Percentiles rank a stretch among this genome's conserved stretches.
Evolutionary conservation across 2,329 filamentous ascomycete species (phyloP).

Genomic region (Graphiopsis chlorocephala): DNA sequence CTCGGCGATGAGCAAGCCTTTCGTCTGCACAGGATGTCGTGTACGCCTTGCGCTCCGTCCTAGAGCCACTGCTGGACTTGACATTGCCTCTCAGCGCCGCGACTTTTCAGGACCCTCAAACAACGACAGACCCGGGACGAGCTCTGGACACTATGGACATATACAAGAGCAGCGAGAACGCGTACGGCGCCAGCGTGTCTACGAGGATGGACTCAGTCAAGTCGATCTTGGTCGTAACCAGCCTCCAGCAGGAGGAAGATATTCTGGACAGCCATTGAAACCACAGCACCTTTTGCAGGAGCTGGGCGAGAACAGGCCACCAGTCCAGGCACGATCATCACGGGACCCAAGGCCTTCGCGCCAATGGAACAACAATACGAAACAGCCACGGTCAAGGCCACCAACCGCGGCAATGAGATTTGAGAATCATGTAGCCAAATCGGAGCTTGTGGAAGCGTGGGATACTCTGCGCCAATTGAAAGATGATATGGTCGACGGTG

Average conservation of each 20-base stretch:
- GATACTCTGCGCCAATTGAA: not conserved
- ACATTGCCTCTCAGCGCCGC: not conserved
- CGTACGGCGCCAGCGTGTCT: not conserved
- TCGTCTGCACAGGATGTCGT: constrained; percentile 20
- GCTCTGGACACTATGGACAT: not conserved
- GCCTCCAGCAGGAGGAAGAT: not conserved
- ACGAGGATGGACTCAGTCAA: not conserved
- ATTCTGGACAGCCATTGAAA: constrained; percentile 13
- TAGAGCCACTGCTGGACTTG: not conserved
- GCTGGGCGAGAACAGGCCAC: not conserved
- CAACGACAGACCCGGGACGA: not conserved
- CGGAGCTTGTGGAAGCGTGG: constrained; percentile 4
- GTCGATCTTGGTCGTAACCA: not conserved
- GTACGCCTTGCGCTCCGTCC: constrained; percentile 6
- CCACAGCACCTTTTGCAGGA: constrained; percentile 9
- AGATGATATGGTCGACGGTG: not conserved
- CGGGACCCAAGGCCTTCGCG: not conserved
- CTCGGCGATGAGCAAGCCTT: constrained; percentile 15
- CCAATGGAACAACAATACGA: not conserved
- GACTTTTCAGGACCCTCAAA: not conserved
- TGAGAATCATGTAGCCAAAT: not conserved
- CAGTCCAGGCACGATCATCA: not conserved
- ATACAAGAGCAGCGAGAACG: constrained; percentile 2
- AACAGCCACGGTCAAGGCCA: not conserved
- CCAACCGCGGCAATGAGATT: not conserved